These are phyloP conservation scores for Lichtheimia ornata DNA, from an alignment of 371 early-diverging fungal species.

Conservation along the genomic window DNA sequence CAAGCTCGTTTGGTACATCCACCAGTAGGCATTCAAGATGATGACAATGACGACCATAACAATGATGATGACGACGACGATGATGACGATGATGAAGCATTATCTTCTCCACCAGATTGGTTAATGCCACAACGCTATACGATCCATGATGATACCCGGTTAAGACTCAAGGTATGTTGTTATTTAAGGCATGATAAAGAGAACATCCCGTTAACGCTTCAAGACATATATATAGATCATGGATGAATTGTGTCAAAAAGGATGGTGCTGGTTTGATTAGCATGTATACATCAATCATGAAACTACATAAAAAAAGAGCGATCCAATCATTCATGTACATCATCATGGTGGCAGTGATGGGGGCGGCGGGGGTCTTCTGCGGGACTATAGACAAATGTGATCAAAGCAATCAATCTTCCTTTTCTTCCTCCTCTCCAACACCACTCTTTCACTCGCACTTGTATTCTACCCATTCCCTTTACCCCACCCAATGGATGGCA, in stretches of 20 bases:
- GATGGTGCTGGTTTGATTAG: constrained; percentile 3
- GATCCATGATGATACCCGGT: constrained; percentile 31
- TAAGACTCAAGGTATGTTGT: constrained; percentile 35
- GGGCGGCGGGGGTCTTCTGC: too few relatives aligned
- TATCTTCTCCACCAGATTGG: constrained; percentile 43
- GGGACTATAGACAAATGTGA: too few relatives aligned
- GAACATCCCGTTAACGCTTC: background rate
- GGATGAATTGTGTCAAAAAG: constrained; percentile 30
- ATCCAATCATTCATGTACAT: too few relatives aligned
- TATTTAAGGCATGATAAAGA: too few relatives aligned
- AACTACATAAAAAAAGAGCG: too few relatives aligned
- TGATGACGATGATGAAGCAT: constrained; percentile 3
- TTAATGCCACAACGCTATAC: constrained; percentile 46
- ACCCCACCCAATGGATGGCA: background rate
- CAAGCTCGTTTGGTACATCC: constrained; percentile 19
- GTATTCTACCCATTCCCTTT: too few relatives aligned
- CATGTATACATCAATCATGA: background rate
- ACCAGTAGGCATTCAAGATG: too few relatives aligned
- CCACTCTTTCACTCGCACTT: background rate
- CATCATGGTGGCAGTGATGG: too few relatives aligned
- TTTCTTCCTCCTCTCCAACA: background rate
- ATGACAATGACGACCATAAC: background rate
- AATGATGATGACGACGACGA: constrained; percentile 5
- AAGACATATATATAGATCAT: constrained; percentile 24
- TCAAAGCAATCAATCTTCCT: too few relatives aligned